Percentiles rank a stretch among this genome's conserved stretches.
Evolutionary conservation across 148 eudicot species (phyloP).

Genomic region (Amaranthus hypochondriacus): DNA sequence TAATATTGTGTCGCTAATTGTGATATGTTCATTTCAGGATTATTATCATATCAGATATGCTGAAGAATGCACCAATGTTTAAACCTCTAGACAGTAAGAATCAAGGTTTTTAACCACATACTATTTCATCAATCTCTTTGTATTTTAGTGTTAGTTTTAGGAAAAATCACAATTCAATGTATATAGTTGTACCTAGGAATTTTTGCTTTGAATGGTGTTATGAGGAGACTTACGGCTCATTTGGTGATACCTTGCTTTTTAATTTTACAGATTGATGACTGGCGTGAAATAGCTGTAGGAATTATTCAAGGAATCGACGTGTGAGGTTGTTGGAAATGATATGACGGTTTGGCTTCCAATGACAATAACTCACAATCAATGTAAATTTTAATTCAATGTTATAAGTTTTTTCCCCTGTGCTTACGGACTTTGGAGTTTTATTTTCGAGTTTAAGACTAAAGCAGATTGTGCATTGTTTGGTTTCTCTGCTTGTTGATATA

Average conservation of each 20-base stretch:
- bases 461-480: conserved; percentile 35
- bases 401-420: background rate
- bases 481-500: conserved; percentile 33
- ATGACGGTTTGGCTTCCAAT: conserved; percentile 48
- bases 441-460: background rate
- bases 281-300: conserved; percentile 92
- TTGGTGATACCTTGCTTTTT: conserved; percentile 4
- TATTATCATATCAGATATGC: conserved; percentile 97
- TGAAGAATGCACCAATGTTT: conserved; percentile 99
- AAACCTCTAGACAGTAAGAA: conserved; percentile 85
- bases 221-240: background rate
- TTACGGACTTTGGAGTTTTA: background rate
- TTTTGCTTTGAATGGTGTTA: background rate
- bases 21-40: conserved; percentile 45
- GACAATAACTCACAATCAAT: conserved; percentile 41
- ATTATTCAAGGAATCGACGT: conserved; percentile 59
- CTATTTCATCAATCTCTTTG: background rate
- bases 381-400: conserved; percentile 27
- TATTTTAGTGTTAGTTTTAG: background rate
- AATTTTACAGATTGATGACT: conserved; percentile 79
- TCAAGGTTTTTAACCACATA: conserved; percentile 50
- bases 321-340: conserved; percentile 75
- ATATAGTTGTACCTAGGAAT: conserved; percentile 76
- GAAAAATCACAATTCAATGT: background rate
- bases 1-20: background rate